Evolutionary conservation across 768 basidiomycete genomes (phyloP).

Genomic region (Cytidiella melzeri): DNA sequence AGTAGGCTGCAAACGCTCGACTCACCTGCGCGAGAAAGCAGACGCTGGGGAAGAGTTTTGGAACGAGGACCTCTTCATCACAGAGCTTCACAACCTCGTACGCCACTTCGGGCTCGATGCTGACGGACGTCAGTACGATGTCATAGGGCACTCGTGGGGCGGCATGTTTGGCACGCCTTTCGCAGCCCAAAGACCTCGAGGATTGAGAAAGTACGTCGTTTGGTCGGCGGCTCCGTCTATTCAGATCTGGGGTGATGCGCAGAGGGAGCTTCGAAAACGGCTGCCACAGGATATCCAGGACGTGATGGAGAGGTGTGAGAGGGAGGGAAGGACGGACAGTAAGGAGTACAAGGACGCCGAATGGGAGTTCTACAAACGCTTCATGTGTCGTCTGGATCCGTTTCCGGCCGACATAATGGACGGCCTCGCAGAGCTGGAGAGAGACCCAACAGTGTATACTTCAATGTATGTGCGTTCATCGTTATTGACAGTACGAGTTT

Average conservation of each 20-base stretch:
- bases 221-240: slow-evolving; percentile 39
- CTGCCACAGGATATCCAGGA: slow-evolving; percentile 35
- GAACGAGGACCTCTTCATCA: slow-evolving; percentile 43
- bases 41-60: slow-evolving; percentile 30
- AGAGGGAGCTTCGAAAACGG: slow-evolving; percentile 28
- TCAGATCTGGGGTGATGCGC: slow-evolving; percentile 38
- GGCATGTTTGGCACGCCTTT: slow-evolving; percentile 40
- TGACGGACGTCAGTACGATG: slow-evolving; percentile 36
- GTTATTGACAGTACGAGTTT: no score
- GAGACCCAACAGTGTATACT: slow-evolving; percentile 40
- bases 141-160: slow-evolving; percentile 54
- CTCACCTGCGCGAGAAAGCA: slow-evolving; percentile 32
- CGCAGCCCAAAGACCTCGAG: slow-evolving; percentile 36
- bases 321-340: slow-evolving; percentile 32
- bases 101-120: slow-evolving; percentile 30
- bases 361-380: slow-evolving; percentile 32
- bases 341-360: slow-evolving; percentile 38
- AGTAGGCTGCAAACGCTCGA: slow-evolving; percentile 39
- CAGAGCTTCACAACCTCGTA: slow-evolving; percentile 46
- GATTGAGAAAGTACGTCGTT: slow-evolving; percentile 42
- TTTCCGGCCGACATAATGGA: slow-evolving; percentile 33
- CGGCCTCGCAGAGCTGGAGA: slow-evolving; percentile 25
- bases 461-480: slow-evolving; percentile 13
- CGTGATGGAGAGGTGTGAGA: slow-evolving; percentile 27
- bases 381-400: slow-evolving; percentile 39